phyloP scores from a whole-genome alignment of 2,329 filamentous ascomycete genomes.

The Diaporthe caulivora region DNA sequence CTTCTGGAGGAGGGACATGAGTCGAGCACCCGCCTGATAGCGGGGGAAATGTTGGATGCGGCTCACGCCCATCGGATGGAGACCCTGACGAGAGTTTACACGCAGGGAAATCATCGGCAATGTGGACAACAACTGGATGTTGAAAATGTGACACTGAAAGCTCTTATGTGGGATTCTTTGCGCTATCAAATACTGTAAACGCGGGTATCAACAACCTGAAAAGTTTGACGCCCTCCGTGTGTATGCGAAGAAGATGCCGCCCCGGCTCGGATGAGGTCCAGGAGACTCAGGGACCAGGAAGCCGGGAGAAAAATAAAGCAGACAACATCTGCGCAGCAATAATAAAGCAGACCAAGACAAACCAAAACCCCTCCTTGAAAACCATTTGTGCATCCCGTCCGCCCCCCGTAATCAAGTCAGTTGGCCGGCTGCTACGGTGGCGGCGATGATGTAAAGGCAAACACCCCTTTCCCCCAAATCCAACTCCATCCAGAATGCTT shows the following conservation, averaged over 20 bases:
- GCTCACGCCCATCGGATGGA: too few species aligned
- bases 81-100: too few species aligned
- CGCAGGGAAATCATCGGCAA: too few species aligned
- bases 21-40: not conserved
- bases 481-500: constrained; percentile 27
- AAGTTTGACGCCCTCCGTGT: constrained; percentile 35
- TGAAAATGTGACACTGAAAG: constrained; percentile 6
- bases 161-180: constrained; percentile 3
- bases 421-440: not conserved
- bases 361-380: not conserved
- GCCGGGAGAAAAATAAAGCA: not conserved
- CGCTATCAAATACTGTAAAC: constrained; percentile 31
- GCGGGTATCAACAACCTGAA: constrained; percentile 37
- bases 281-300: too few species aligned
- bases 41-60: not conserved
- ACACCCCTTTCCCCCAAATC: not conserved
- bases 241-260: constrained; percentile 28
- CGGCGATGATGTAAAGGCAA: constrained; percentile 4
- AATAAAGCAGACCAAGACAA: not conserved
- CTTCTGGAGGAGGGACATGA: not conserved
- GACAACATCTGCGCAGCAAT: not conserved
- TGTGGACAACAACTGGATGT: too few species aligned
- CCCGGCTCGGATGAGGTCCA: not conserved
- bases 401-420: not conserved
- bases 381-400: not conserved